Evolutionary conservation across 2,329 filamentous ascomycete species (phyloP).

Genomic region (Ophiocordyceps robertsii): DNA sequence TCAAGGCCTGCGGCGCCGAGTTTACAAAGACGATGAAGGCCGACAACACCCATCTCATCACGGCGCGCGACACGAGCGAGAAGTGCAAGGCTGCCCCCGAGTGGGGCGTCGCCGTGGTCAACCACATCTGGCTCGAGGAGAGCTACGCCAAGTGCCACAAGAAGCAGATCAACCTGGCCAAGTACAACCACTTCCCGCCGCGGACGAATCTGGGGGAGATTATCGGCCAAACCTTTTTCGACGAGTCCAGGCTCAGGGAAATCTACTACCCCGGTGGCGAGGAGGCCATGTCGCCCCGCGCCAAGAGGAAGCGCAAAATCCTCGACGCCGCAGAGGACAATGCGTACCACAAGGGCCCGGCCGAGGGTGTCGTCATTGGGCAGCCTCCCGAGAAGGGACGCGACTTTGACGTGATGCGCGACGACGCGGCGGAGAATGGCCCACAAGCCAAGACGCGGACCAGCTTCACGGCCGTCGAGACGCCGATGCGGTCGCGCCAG

Average conservation of each 20-base stretch:
- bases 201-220: constrained; percentile 88
- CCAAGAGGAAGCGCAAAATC: constrained; percentile 36
- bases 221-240: constrained; percentile 76
- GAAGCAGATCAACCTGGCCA: constrained; percentile 56
- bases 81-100: constrained; percentile 87
- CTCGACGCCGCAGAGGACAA: constrained; percentile 38
- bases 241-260: constrained; percentile 45
- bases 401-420: constrained; percentile 30
- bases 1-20: constrained; percentile 68
- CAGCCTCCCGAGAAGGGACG: constrained; percentile 20
- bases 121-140: constrained; percentile 95
- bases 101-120: constrained; percentile 82
- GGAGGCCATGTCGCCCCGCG: constrained; percentile 25
- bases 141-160: constrained; percentile 82
- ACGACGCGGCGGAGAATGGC: constrained; percentile 11
- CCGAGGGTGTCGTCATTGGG: constrained; percentile 32
- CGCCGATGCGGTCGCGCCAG: constrained; percentile 28
- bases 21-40: constrained; percentile 93
- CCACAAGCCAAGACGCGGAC: not conserved
- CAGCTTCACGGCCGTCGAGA: constrained; percentile 13
- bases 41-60: constrained; percentile 92
- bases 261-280: constrained; percentile 56
- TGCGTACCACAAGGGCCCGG: constrained; percentile 29
- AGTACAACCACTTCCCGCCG: constrained; percentile 76
- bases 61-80: constrained; percentile 77